Conservation (phyloP, 1,284 basidiomycete genomes). For the Neonothopanus nambi region DNA sequence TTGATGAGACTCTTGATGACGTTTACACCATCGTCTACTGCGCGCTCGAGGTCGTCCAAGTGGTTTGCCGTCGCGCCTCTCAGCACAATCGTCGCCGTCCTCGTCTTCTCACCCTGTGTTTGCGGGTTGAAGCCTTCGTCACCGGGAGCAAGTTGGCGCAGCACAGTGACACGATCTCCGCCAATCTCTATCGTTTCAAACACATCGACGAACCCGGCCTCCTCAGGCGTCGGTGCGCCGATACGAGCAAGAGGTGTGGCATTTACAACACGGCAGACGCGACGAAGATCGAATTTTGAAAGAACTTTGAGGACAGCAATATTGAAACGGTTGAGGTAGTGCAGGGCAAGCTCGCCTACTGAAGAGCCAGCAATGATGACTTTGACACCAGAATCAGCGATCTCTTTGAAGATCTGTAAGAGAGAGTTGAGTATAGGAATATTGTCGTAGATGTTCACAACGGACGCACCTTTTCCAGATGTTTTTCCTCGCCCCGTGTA, state of each 20-base stretch:
- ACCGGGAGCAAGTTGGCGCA: conserved; percentile 77
- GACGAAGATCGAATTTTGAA: conserved; percentile 96
- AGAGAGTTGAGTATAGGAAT: background rate
- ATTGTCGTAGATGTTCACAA: conserved; percentile 2
- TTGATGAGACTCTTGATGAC: conserved; percentile 94
- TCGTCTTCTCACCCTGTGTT: conserved; percentile 64
- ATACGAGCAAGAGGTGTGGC: conserved; percentile 96
- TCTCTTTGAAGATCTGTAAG: conserved; percentile 91
- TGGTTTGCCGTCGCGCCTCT: conserved; percentile 96
- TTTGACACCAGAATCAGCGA: conserved; percentile 93
- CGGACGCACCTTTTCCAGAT: conserved; percentile 81
- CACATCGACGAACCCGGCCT: conserved; percentile 92
- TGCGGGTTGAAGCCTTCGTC: conserved; percentile 59
- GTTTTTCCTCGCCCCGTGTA: conserved; percentile 92
- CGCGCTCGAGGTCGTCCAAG: conserved; percentile 94
- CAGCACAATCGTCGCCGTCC: conserved; percentile 92
- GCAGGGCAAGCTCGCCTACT: conserved; percentile 94
- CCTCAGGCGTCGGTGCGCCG: conserved; percentile 94
- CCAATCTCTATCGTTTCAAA: conserved; percentile 97
- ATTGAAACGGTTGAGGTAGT: conserved; percentile 93
- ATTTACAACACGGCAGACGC: conserved; percentile 92
- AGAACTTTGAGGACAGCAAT: conserved; percentile 97
- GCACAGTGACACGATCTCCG: conserved; percentile 96
- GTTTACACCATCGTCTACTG: conserved; percentile 96
- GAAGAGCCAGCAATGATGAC: conserved; percentile 92